phyloP scores from a whole-genome alignment of 1,284 basidiomycete species.

The Rhodotorula sp. region DNA sequence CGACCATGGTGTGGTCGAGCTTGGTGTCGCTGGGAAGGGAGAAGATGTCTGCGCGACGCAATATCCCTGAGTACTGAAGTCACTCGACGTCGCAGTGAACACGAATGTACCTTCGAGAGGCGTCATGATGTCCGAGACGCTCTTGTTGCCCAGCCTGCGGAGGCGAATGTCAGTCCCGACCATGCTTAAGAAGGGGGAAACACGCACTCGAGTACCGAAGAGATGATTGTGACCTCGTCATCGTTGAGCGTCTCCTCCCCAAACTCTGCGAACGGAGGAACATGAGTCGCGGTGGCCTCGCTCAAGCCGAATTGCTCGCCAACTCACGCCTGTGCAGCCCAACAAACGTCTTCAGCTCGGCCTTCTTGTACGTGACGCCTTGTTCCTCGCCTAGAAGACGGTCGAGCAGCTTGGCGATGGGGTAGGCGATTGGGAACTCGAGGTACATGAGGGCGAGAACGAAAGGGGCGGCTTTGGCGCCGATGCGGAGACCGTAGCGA shows the following conservation, averaged over 20 bases:
- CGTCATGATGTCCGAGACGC: constrained; percentile 56
- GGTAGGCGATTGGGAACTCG: constrained; percentile 75
- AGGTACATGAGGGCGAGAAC: constrained; percentile 52
- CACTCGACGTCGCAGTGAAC: too few species aligned
- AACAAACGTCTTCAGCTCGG: constrained; percentile 64
- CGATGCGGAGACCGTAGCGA: constrained; percentile 84
- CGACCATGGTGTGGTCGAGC: constrained; percentile 73
- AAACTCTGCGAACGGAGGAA: constrained; percentile 57
- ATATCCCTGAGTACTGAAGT: too few species aligned
- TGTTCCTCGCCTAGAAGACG: constrained; percentile 67
- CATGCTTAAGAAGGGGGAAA: too few species aligned
- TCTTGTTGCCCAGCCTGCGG: constrained; percentile 37
- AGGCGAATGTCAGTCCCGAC: not conserved
- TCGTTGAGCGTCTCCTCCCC: constrained; percentile 68
- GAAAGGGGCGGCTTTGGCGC: constrained; percentile 81
- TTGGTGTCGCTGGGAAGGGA: constrained; percentile 72
- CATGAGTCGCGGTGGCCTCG: not conserved
- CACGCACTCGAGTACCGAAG: constrained; percentile 61
- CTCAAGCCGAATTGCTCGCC: constrained; percentile 51
- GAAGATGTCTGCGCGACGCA: constrained; percentile 60
- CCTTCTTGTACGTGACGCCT: constrained; percentile 46
- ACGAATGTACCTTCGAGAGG: constrained; percentile 49
- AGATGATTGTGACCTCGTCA: constrained; percentile 72
- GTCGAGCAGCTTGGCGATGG: constrained; percentile 83
- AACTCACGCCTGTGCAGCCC: constrained; percentile 50